Evolutionary conservation across 1,284 basidiomycete species (phyloP).

Genomic region (Waitea zeae): DNA sequence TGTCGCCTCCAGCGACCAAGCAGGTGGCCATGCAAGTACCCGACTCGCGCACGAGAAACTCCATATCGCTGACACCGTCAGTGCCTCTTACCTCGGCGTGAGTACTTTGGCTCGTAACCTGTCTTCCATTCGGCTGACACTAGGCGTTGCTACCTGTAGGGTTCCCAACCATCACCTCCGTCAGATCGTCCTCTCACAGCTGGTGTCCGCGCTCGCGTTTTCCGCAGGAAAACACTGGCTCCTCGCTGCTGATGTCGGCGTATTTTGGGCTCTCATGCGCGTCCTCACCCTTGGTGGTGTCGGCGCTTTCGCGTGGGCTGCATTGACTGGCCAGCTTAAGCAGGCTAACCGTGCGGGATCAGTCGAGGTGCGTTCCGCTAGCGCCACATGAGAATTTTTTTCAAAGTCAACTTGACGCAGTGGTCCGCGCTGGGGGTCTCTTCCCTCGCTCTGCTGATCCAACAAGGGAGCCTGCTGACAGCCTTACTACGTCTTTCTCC

Average conservation of each 20-base stretch:
- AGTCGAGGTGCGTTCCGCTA: constrained; percentile 33
- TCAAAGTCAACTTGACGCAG: constrained; percentile 17
- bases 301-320: constrained; percentile 40
- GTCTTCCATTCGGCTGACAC: too few species aligned
- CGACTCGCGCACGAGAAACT: too few species aligned
- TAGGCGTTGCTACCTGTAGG: too few species aligned
- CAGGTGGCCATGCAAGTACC: too few species aligned
- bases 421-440: constrained; percentile 52
- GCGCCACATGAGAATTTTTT: constrained; percentile 1
- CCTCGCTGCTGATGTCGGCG: constrained; percentile 42
- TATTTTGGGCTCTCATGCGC: constrained; percentile 58
- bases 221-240: constrained; percentile 48
- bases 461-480: constrained; percentile 40
- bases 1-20: too few species aligned
- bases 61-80: too few species aligned
- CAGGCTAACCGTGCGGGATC: constrained; percentile 21
- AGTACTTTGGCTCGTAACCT: too few species aligned
- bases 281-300: constrained; percentile 47
- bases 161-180: too few species aligned
- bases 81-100: too few species aligned
- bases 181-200: too few species aligned
- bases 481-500: constrained; percentile 49
- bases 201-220: constrained; percentile 39
- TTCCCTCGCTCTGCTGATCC: constrained; percentile 48
- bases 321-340: constrained; percentile 26